These are phyloP conservation scores for Colletotrichum magnum DNA, from an alignment of 2,329 filamentous ascomycete genomes.

Conservation along the genomic window DNA sequence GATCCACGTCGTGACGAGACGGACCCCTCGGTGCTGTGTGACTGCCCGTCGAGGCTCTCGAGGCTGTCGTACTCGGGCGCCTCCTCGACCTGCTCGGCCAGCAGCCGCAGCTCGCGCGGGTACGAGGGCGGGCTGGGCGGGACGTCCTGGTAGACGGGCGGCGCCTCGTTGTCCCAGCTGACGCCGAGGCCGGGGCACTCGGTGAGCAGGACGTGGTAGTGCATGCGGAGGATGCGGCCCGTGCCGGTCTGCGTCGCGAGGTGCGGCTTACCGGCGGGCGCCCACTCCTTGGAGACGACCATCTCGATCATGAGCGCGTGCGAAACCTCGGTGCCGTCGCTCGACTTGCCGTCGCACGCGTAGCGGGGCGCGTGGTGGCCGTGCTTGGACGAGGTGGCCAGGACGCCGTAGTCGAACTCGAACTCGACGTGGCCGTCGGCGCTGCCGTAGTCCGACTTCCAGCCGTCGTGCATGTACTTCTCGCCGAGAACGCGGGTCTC, in stretches of 20 bases:
- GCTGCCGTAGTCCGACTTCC: slow-evolving; percentile 80
- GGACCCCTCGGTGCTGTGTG: slow-evolving; percentile 37
- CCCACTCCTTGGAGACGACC: slow-evolving; percentile 93
- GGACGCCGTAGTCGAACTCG: slow-evolving; percentile 80
- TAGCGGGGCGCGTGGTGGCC: slow-evolving; percentile 70
- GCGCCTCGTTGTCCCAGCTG: slow-evolving; percentile 96
- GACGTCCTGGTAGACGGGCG: slow-evolving; percentile 94
- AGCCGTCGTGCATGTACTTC: slow-evolving; percentile 86
- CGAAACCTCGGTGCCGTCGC: slow-evolving; percentile 81
- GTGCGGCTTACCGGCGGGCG: slow-evolving; percentile 75
- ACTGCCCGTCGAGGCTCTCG: slow-evolving; percentile 50
- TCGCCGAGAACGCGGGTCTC: slow-evolving; percentile 84
- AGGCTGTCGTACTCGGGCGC: slow-evolving; percentile 58
- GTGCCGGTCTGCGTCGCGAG: slow-evolving; percentile 89
- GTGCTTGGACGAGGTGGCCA: slow-evolving; percentile 49
- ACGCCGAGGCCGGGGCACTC: slow-evolving; percentile 90
- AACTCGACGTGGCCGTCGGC: slow-evolving; percentile 78
- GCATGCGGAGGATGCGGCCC: slow-evolving; percentile 91
- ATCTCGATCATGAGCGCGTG: slow-evolving; percentile 93
- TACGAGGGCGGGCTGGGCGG: slow-evolving; percentile 87
- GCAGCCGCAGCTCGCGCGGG: slow-evolving; percentile 43
- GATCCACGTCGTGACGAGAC: slow-evolving; percentile 1
- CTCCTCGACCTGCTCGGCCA: slow-evolving; percentile 45
- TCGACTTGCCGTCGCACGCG: slow-evolving; percentile 82
- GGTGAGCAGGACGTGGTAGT: slow-evolving; percentile 87